Conservation (phyloP, 805 yeast species). For the Priceomyces haplophilus region DNA sequence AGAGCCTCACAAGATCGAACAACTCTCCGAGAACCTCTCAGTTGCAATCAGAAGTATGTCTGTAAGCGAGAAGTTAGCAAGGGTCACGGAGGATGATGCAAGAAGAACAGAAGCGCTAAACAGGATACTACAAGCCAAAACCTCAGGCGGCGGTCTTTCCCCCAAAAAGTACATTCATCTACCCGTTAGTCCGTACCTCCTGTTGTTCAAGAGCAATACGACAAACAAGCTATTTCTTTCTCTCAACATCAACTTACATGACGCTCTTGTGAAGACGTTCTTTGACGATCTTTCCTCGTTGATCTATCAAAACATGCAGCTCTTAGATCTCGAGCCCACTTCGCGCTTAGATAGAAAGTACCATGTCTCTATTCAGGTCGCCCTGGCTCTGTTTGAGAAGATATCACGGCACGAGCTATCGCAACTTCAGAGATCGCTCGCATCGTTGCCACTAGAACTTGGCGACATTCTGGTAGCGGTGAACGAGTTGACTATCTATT, state of each 20-base stretch:
- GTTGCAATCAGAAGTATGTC: slow-evolving; percentile 1
- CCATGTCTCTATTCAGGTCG: slow-evolving; percentile 10
- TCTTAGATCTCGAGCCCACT: slow-evolving; percentile 5
- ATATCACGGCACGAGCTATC: slow-evolving; percentile 3
- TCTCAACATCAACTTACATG: slow-evolving; percentile 1
- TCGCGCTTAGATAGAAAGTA: background rate
- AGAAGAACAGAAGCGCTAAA: slow-evolving; percentile 7
- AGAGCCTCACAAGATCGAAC: slow-evolving; percentile 6
- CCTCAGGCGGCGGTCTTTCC: background rate
- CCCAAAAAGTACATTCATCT: slow-evolving; percentile 8
- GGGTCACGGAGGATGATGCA: slow-evolving; percentile 6
- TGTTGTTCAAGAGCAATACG: slow-evolving; percentile 7
- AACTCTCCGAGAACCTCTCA: slow-evolving; percentile 8
- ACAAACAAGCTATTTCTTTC: slow-evolving; percentile 9
- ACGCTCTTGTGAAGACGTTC: slow-evolving; percentile 1
- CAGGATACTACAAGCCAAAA: slow-evolving; percentile 4
- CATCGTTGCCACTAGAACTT: slow-evolving; percentile 6
- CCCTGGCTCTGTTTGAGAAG: slow-evolving; percentile 6
- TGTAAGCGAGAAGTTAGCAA: slow-evolving; percentile 4
- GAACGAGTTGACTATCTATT: slow-evolving; percentile 5
- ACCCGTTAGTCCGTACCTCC: slow-evolving; percentile 3
- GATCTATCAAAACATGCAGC: slow-evolving; percentile 6
- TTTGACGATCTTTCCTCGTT: slow-evolving; percentile 2
- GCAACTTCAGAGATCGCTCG: slow-evolving; percentile 1
- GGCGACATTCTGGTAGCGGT: slow-evolving; percentile 3